Percentiles rank a stretch among this genome's conserved stretches.
phyloP scores from a whole-genome alignment of 257 asterid species.

The Solanum sitiens region DNA sequence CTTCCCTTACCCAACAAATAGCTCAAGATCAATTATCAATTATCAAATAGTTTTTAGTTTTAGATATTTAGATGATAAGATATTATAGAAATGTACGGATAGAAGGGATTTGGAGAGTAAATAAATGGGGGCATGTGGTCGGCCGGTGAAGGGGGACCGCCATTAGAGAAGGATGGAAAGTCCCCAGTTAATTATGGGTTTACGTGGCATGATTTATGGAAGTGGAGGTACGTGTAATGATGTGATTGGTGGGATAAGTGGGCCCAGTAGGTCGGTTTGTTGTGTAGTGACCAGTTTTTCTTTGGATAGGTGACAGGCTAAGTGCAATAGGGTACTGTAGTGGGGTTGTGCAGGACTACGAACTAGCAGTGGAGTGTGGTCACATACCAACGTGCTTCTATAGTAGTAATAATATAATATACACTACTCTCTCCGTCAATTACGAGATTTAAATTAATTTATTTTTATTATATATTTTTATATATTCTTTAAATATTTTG shows the following conservation, averaged over 20 bases:
- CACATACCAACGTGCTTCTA: background rate
- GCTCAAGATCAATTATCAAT: too few relatives aligned
- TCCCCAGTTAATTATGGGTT: background rate
- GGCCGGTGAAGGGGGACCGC: constrained; percentile 14
- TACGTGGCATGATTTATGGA: constrained; percentile 13
- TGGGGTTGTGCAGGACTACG: background rate
- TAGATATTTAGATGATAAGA: background rate
- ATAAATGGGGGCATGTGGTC: constrained; percentile 4
- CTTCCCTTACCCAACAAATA: too few relatives aligned
- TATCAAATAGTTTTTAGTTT: background rate
- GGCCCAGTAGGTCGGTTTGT: constrained; percentile 16
- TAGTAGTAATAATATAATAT: background rate
- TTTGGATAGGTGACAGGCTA: background rate
- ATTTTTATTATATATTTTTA: accelerated
- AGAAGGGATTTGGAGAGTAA: background rate
- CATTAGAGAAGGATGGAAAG: constrained; percentile 4
- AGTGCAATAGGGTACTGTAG: background rate
- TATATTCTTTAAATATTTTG: accelerated
- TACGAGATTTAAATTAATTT: too few relatives aligned
- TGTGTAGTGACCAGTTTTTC: background rate
- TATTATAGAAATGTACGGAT: background rate
- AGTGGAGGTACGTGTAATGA: background rate
- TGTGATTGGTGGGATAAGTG: background rate
- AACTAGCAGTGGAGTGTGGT: background rate
- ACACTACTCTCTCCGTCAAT: background rate